Percentiles rank a stretch among this genome's conserved stretches.
Conservation (phyloP, 805 yeast species). For the Candida vartiovaarae region DNA sequence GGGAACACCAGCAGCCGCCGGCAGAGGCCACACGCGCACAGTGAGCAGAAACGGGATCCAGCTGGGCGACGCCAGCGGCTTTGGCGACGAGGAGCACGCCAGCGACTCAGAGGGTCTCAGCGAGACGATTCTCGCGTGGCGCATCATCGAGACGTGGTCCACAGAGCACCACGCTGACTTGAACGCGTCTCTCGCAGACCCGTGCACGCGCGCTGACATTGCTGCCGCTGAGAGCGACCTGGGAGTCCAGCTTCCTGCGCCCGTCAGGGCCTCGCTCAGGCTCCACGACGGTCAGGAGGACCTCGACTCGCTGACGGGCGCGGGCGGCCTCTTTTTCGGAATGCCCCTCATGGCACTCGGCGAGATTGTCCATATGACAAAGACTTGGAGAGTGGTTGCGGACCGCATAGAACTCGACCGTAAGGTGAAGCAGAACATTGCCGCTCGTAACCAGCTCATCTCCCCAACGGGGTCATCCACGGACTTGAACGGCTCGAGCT, state of each 20-base stretch:
- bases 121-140: slow-evolving; percentile 76
- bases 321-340: slow-evolving; percentile 73
- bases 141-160: slow-evolving; percentile 82
- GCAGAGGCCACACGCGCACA: slow-evolving; percentile 1
- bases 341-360: slow-evolving; percentile 74
- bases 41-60: slow-evolving; percentile 11
- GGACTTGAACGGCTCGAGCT: slow-evolving; percentile 8
- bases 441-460: slow-evolving; percentile 14
- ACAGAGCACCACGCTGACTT: slow-evolving; percentile 74
- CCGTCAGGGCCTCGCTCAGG: slow-evolving; percentile 72
- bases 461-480: slow-evolving; percentile 23
- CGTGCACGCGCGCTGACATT: slow-evolving; percentile 76
- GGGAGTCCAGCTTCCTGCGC: slow-evolving; percentile 65
- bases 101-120: slow-evolving; percentile 55
- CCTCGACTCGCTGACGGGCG: slow-evolving; percentile 63
- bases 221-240: slow-evolving; percentile 79
- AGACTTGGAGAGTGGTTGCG: slow-evolving; percentile 77
- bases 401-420: slow-evolving; percentile 28
- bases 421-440: slow-evolving; percentile 19
- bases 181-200: slow-evolving; percentile 65
- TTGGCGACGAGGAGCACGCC: slow-evolving; percentile 27
- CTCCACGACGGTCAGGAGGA: slow-evolving; percentile 89
- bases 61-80: slow-evolving; percentile 26
- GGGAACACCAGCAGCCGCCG: slow-evolving; percentile 1
- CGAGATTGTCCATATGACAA: slow-evolving; percentile 71